Percentiles rank a stretch among this genome's conserved stretches.
phyloP scores from a whole-genome alignment of 148 eudicot genomes.

The Beta vulgaris region DNA sequence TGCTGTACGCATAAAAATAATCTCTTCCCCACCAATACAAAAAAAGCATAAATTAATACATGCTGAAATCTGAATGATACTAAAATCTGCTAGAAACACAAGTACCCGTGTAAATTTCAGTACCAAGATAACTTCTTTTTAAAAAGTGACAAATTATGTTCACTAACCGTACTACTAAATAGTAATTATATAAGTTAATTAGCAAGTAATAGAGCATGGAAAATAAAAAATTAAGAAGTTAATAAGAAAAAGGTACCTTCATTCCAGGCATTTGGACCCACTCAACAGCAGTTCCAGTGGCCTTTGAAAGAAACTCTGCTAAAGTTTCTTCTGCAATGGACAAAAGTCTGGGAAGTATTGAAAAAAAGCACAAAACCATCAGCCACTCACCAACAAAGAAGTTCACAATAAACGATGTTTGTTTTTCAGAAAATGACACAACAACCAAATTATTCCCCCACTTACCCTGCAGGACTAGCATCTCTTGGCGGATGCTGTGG shows the following conservation, averaged over 20 bases:
- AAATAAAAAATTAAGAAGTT: neutral
- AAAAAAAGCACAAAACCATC: constrained; percentile 33
- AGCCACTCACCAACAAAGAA: constrained; percentile 39
- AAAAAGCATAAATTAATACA: neutral
- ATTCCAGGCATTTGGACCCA: constrained; percentile 99
- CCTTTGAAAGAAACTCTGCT: constrained; percentile 99
- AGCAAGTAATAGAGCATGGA: neutral
- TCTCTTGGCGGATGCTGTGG: constrained; percentile 95
- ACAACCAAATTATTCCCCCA: constrained; percentile 48
- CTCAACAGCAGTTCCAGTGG: constrained; percentile 99
- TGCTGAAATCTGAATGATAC: neutral
- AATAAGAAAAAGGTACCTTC: constrained; percentile 60
- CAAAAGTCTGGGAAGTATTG: constrained; percentile 65
- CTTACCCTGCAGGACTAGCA: constrained; percentile 99
- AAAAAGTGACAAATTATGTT: neutral
- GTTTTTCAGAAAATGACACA: constrained; percentile 44
- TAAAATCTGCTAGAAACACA: neutral
- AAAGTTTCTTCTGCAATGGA: constrained; percentile 99
- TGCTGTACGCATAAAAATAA: too few species aligned
- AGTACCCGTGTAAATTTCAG: neutral
- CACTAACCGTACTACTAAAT: neutral
- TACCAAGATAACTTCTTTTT: neutral
- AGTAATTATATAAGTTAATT: constrained; percentile 3
- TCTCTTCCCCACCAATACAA: too few species aligned
- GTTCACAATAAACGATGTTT: constrained; percentile 31